phyloP scores from a whole-genome alignment of 495 filamentous ascomycete species.

The Parachaetomium inaequale region DNA sequence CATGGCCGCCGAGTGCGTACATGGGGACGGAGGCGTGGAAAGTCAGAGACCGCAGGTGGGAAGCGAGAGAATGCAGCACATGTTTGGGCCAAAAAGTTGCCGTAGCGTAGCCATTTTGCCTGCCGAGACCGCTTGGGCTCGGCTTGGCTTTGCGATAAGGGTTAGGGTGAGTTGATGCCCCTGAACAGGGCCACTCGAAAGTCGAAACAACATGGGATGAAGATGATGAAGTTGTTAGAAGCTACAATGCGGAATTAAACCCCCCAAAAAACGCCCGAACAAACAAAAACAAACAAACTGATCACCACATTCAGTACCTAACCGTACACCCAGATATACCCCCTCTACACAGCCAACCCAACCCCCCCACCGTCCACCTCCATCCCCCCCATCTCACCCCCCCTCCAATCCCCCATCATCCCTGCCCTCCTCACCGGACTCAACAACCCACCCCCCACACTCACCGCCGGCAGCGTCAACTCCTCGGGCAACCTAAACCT shows the following conservation, averaged over 20 bases:
- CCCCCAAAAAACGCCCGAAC: neutral
- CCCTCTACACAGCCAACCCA: slow-evolving; percentile 13
- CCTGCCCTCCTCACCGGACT: slow-evolving; percentile 5
- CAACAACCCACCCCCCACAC: neutral
- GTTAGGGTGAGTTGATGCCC: slow-evolving; percentile 5
- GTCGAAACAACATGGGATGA: neutral
- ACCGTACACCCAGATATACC: neutral
- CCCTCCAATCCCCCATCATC: no score
- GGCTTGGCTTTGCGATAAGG: neutral
- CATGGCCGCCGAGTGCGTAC: slow-evolving; percentile 12
- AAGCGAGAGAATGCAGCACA: neutral
- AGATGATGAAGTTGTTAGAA: no score
- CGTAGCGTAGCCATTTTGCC: slow-evolving; percentile 6
- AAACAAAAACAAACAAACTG: neutral
- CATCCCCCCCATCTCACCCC: slow-evolving; percentile 21
- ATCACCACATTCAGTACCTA: neutral
- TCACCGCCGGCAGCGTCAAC: slow-evolving; percentile 10
- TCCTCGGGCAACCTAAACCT: slow-evolving; percentile 12
- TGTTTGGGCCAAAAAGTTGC: neutral
- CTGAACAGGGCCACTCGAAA: no score
- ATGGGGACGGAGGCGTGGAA: slow-evolving; percentile 1
- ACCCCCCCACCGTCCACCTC: neutral
- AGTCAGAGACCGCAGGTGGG: neutral
- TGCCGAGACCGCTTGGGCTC: neutral
- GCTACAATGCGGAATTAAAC: neutral